Conservation (phyloP, 257 asterid genomes). For the Primulina eburnea region DNA sequence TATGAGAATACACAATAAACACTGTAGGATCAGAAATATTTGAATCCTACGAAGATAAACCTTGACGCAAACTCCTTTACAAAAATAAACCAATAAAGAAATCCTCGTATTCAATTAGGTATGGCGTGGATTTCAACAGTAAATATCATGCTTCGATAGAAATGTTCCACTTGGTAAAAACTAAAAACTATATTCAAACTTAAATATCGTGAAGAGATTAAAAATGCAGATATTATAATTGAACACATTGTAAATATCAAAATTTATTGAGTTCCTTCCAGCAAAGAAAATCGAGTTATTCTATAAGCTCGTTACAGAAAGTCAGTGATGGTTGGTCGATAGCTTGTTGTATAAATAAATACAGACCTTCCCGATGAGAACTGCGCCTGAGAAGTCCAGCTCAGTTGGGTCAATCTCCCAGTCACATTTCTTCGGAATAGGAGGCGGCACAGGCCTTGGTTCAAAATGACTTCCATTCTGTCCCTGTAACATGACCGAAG, state of each 20-base stretch:
- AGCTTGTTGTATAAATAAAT: conserved; percentile 17
- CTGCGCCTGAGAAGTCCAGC: conserved; percentile 76
- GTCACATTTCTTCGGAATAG: conserved; percentile 92
- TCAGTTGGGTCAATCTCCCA: conserved; percentile 96
- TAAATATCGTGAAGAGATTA: background rate
- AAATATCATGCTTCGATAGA: background rate
- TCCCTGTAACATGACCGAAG: conserved; percentile 55
- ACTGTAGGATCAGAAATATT: background rate
- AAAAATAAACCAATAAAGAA: background rate
- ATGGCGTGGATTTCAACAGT: conserved; percentile 2
- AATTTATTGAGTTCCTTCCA: conserved; percentile 7
- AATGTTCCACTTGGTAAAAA: conserved; percentile 13
- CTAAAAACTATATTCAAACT: background rate
- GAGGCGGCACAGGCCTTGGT: conserved; percentile 87
- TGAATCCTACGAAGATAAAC: background rate
- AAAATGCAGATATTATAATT: background rate
- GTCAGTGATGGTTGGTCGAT: conserved; percentile 9
- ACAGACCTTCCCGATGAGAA: conserved; percentile 80
- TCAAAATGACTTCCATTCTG: conserved; percentile 97
- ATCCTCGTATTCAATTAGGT: conserved; percentile 9
- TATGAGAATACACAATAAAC: no score
- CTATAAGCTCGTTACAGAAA: conserved; percentile 12
- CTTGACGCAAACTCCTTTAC: background rate
- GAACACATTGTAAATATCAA: conserved; percentile 7
- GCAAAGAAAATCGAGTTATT: conserved; percentile 6